phyloP scores from a whole-genome alignment of 495 filamentous ascomycete genomes.

The Collariella sp. region DNA sequence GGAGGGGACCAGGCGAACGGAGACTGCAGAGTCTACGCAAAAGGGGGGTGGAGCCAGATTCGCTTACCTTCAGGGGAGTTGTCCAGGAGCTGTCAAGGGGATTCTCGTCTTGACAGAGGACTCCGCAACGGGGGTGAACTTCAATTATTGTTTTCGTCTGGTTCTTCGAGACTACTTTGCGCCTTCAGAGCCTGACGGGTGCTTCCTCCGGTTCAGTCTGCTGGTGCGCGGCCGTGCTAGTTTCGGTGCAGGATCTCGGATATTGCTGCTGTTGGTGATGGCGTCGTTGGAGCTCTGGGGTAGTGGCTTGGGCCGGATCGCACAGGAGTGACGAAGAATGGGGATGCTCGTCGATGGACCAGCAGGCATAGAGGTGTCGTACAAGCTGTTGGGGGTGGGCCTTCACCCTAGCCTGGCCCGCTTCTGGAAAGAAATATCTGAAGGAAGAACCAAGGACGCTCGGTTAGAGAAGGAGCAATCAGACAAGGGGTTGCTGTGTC shows the following conservation, averaged over 20 bases:
- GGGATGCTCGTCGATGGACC: constrained; percentile 10
- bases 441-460: constrained; percentile 3
- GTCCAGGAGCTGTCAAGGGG: neutral
- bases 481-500: constrained; percentile 19
- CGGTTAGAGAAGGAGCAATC: constrained; percentile 2
- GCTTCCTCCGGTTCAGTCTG: constrained; percentile 9
- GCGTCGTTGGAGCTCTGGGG: constrained; percentile 17
- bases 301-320: constrained; percentile 22
- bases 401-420: constrained; percentile 1
- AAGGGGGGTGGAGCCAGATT: neutral
- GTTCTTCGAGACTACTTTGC: neutral
- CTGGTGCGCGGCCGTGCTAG: constrained; percentile 20
- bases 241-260: constrained; percentile 18
- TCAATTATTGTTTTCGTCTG: neutral
- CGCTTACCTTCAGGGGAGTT: neutral
- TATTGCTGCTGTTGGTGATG: constrained; percentile 18
- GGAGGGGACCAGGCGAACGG: neutral
- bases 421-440: neutral
- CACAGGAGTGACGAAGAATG: constrained; percentile 15
- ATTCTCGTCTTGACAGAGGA: neutral
- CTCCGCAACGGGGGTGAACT: neutral
- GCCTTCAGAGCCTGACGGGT: neutral
- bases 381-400: constrained; percentile 15
- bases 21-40: neutral
- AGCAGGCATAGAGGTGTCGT: constrained; percentile 14